Evolutionary conservation across 2,329 filamentous ascomycete species (phyloP), one percentile per base, ranked within the genome.

Genomic region (Ascosphaera pollenicola): DNA sequence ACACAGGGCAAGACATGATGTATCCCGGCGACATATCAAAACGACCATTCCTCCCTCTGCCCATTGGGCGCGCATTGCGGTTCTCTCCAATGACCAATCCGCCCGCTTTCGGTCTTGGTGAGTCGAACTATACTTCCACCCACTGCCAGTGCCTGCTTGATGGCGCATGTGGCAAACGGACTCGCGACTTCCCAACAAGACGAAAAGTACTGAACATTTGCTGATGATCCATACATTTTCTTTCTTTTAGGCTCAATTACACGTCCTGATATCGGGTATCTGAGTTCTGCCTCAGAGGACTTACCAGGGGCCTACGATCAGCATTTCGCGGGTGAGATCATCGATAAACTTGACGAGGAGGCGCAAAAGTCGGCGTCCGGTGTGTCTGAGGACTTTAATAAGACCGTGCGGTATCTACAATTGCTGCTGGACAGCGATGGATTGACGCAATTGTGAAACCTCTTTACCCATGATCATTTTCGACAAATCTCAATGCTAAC

Each of bases 281-380:
- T 56, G 41, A 56, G 57, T n/a, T 56, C 50, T 43, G 53, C 54
- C 5, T 54, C 52, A 30, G 18, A 24, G 3, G 39, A 42, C 26
- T 41, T 45, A 39, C 56, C 56, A 8, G 56, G 56, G 39, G 56
- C 57, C 39, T 55, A 61, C 44, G 68, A 74, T 47, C 64, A 66
- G 41, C 56, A 62, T 41, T 55, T 59, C 35, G 65, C 63, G 28
- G 60, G 64, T 44, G 63, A 62, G 47, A 61, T 66, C 31, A 54
- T 85, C 47, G 72, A 78, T 46, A 68, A 68, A 36, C 60, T 94
- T 37, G 84, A 89, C 51, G 64, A 65, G 45, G 80, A 87, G 53
- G 73, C 76, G 42, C 59, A 64, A 32, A 68, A 70, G 17, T 61
- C 65, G 37, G 66, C 69, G 35, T 65, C 66, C 21, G 51, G 54